Percentiles rank a stretch among this genome's conserved stretches.
Evolutionary conservation across 352 stramenopile species (phyloP).

Genomic region (Phytophthora hibernalis): DNA sequence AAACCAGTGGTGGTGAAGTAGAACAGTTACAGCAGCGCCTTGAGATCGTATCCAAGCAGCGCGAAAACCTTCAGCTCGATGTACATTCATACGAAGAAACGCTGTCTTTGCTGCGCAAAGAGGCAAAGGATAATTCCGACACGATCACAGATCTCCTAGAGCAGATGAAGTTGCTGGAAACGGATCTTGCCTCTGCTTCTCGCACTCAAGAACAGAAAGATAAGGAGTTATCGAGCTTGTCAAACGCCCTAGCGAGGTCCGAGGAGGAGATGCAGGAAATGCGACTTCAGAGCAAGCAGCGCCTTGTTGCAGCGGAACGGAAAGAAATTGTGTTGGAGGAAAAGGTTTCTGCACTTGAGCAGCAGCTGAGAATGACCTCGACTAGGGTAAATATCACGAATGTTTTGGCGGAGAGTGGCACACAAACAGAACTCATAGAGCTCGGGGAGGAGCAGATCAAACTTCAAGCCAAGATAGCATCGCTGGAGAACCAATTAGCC

Average conservation of each 20-base stretch:
- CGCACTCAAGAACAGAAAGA: constrained; percentile 43
- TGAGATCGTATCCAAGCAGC: constrained; percentile 44
- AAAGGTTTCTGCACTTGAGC: constrained; percentile 43
- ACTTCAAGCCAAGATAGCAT: constrained; percentile 36
- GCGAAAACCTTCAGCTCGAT: constrained; percentile 63
- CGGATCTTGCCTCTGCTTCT: constrained; percentile 25
- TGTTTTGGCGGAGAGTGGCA: constrained; percentile 20
- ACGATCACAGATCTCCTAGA: constrained; percentile 46
- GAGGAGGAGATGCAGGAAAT: constrained; percentile 71
- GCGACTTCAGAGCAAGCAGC: constrained; percentile 65
- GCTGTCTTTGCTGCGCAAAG: constrained; percentile 53
- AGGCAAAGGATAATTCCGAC: constrained; percentile 61
- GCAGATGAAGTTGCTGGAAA: constrained; percentile 46
- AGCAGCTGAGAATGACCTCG: constrained; percentile 36
- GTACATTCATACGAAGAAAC: constrained; percentile 75
- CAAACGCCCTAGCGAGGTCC: constrained; percentile 36
- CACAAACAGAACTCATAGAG: constrained; percentile 24
- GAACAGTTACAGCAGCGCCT: constrained; percentile 48
- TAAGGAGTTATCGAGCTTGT: constrained; percentile 40
- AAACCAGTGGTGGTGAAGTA: constrained; percentile 6
- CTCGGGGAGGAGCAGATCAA: constrained; percentile 26
- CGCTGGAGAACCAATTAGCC: constrained; percentile 44
- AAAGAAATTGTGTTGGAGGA: constrained; percentile 51
- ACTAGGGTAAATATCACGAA: constrained; percentile 18
- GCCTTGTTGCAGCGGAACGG: constrained; percentile 47